phyloP scores from a whole-genome alignment of 2,329 filamentous ascomycete genomes.

The Beauveria sp. region DNA sequence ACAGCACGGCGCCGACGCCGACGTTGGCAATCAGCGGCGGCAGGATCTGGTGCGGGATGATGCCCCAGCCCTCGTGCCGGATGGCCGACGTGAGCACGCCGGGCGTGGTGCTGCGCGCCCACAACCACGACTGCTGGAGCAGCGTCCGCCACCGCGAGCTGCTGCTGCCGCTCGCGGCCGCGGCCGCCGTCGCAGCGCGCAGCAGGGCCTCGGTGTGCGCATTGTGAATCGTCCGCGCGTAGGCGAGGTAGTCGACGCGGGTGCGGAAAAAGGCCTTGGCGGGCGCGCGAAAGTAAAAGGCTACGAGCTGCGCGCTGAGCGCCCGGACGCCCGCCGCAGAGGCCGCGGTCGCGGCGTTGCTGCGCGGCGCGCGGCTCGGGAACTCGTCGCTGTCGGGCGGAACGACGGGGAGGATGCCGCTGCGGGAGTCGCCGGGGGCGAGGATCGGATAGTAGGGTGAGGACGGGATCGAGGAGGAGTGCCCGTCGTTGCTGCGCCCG shows the following conservation, averaged over 20 bases:
- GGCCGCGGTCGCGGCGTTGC: constrained; percentile 59
- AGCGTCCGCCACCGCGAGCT: constrained; percentile 26
- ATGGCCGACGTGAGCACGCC: constrained; percentile 62
- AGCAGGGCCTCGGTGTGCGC: constrained; percentile 32
- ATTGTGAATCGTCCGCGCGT: constrained; percentile 46
- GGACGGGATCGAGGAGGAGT: constrained; percentile 18
- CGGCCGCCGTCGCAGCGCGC: constrained; percentile 24
- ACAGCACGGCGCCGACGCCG: constrained; percentile 64
- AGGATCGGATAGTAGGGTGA: constrained; percentile 18
- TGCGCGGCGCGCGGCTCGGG: constrained; percentile 41
- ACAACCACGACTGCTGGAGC: constrained; percentile 36
- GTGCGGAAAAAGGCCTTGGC: constrained; percentile 90
- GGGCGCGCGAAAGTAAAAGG: constrained; percentile 87
- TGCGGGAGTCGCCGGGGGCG: constrained; percentile 18
- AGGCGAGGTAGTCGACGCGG: constrained; percentile 72
- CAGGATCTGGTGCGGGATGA: constrained; percentile 69
- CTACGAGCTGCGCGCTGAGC: constrained; percentile 71
- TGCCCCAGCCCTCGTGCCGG: constrained; percentile 61
- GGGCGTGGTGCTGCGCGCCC: constrained; percentile 58
- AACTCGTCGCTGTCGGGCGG: constrained; percentile 33
- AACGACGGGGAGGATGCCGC: constrained; percentile 38
- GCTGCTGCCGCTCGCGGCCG: constrained; percentile 24
- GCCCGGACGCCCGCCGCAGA: constrained; percentile 80
- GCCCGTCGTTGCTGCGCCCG: constrained; percentile 18
- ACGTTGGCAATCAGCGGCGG: constrained; percentile 70